Conservation (phyloP, 1,139 yeast species). For the Casaregolazyma suthepensis region DNA sequence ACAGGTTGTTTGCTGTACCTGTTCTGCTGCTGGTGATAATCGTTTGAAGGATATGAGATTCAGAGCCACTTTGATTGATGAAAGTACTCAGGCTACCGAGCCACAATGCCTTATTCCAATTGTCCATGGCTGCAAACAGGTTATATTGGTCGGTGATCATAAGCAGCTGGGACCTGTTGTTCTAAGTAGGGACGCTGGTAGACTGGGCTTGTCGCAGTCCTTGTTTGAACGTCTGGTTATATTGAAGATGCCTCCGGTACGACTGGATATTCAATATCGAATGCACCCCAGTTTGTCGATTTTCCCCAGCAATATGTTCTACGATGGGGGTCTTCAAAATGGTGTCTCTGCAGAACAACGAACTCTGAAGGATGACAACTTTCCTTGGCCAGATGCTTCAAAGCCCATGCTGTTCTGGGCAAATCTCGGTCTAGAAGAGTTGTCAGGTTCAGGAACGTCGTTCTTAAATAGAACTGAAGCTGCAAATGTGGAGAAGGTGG, state of each 20-base stretch:
- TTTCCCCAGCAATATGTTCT: conserved; percentile 87
- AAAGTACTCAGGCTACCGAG: conserved; percentile 90
- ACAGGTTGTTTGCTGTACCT: conserved; percentile 83
- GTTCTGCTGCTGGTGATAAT: conserved; percentile 85
- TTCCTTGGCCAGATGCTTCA: conserved; percentile 86
- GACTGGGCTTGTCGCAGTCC: conserved; percentile 81
- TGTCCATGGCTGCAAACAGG: conserved; percentile 84
- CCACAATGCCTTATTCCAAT: conserved; percentile 88
- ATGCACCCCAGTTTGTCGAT: conserved; percentile 89
- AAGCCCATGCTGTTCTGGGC: conserved; percentile 96
- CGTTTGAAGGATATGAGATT: conserved; percentile 53
- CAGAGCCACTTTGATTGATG: conserved; percentile 80
- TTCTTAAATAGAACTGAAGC: conserved; percentile 86
- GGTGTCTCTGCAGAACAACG: conserved; percentile 81
- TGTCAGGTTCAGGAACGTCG: conserved; percentile 78
- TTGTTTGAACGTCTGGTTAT: conserved; percentile 78
- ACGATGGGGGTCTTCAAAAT: conserved; percentile 87
- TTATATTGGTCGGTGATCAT: conserved; percentile 88
- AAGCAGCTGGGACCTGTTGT: conserved; percentile 93
- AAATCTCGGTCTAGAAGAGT: conserved; percentile 82
- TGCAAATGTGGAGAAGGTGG: conserved; percentile 76
- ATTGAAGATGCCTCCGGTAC: conserved; percentile 79
- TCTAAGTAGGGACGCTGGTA: conserved; percentile 69
- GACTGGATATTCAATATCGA: conserved; percentile 89
- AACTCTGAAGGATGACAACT: conserved; percentile 46